Evolutionary conservation across 2,329 filamentous ascomycete genomes (phyloP).

Genomic region (Zasmidium angulare): DNA sequence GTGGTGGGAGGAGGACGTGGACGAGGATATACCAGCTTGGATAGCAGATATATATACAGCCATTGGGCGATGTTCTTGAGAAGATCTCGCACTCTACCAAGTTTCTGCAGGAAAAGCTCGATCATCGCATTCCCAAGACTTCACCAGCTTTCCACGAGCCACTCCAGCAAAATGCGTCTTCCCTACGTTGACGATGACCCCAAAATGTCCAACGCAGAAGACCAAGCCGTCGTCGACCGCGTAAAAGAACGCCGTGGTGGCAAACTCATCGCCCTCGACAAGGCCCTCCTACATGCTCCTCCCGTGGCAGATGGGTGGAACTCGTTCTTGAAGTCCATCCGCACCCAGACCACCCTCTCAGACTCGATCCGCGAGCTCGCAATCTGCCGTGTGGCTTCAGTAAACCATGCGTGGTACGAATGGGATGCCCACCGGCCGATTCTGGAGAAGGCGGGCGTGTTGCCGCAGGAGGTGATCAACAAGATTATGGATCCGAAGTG

Average conservation of each 20-base stretch:
- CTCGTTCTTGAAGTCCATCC: conserved; percentile 56
- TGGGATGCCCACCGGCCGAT: conserved; percentile 75
- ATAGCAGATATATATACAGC: background rate
- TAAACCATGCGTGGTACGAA: conserved; percentile 83
- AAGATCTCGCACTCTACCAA: background rate
- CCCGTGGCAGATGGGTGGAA: conserved; percentile 60
- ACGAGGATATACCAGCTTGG: background rate
- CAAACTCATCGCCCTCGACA: conserved; percentile 54
- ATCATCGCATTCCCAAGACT: too few species aligned
- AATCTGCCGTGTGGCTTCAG: conserved; percentile 76
- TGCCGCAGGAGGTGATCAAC: conserved; percentile 49
- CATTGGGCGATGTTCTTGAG: background rate
- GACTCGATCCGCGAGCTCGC: conserved; percentile 68
- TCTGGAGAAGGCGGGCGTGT: conserved; percentile 64
- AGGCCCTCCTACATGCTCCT: conserved; percentile 55
- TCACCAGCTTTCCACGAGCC: background rate
- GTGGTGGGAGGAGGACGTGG: background rate
- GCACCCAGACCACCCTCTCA: conserved; percentile 52
- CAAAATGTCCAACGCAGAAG: conserved; percentile 45
- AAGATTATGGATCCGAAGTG: conserved; percentile 45
- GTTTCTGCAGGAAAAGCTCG: too few species aligned
- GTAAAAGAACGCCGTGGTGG: conserved; percentile 53
- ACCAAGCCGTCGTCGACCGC: conserved; percentile 52
- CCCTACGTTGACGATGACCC: conserved; percentile 55
- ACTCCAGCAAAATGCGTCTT: conserved; percentile 50